A percentile compares a stretch with the other conserved stretches of the same genome.
Conservation (phyloP, 805 yeast species). For the Candida xiaguanensis region DNA sequence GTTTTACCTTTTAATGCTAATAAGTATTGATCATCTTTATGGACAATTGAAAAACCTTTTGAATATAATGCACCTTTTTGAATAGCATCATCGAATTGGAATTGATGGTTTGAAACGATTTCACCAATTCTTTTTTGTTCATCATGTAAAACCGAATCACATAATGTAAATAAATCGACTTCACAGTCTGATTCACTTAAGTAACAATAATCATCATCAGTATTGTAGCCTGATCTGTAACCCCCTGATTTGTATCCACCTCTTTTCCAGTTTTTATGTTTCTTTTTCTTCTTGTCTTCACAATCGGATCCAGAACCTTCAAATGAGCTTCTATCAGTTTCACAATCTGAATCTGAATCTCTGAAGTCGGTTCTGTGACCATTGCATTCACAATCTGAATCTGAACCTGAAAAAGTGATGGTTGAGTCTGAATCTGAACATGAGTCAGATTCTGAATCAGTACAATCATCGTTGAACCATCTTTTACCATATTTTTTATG, state of each 20-base stretch:
- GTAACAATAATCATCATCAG: background rate
- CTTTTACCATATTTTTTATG: no score
- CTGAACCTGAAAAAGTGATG: no score
- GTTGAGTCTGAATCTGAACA: no score
- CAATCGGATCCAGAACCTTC: background rate
- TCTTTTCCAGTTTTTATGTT: background rate
- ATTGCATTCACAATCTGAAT: no score
- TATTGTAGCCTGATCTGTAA: background rate
- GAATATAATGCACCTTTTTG: background rate
- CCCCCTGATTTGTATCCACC: background rate
- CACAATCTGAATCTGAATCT: no score
- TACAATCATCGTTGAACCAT: no score
- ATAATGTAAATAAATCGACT: constrained; percentile 39
- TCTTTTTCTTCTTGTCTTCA: background rate
- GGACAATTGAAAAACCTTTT: background rate
- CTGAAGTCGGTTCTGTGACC: no score
- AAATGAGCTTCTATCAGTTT: no score
- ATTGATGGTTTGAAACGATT: constrained; percentile 8
- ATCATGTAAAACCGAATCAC: constrained; percentile 42
- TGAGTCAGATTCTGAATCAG: no score
- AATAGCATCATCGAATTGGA: constrained; percentile 7
- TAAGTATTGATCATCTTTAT: background rate
- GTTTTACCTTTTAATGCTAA: background rate
- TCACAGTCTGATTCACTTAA: constrained; percentile 14
- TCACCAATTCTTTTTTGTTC: constrained; percentile 4